Evolutionary conservation across 2,329 filamentous ascomycete species (phyloP).

Genomic region (Claviceps sp.): DNA sequence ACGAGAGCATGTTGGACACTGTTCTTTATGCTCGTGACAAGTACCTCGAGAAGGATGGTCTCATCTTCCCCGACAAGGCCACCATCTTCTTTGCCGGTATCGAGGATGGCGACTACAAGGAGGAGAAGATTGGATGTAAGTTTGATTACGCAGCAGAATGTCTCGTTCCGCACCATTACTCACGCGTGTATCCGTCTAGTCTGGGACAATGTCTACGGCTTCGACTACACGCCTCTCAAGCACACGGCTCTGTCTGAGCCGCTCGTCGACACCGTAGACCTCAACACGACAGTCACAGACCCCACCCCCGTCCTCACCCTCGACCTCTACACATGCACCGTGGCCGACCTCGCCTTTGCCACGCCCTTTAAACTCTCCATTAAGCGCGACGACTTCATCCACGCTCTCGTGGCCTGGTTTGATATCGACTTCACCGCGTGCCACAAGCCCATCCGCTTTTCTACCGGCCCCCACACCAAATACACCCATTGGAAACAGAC

Average conservation of each 20-base stretch:
- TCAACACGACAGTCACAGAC: slow-evolving; percentile 94
- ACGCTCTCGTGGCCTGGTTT: slow-evolving; percentile 96
- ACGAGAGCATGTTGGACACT: slow-evolving; percentile 98
- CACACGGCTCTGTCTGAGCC: slow-evolving; percentile 87
- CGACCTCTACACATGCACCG: slow-evolving; percentile 82
- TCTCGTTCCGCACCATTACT: neutral
- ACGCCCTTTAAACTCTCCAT: slow-evolving; percentile 62
- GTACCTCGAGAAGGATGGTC: slow-evolving; percentile 72
- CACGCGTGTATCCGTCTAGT: slow-evolving; percentile 40
- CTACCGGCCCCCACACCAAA: slow-evolving; percentile 93
- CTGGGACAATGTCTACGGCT: slow-evolving; percentile 99
- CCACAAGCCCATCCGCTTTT: slow-evolving; percentile 96
- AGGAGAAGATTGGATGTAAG: slow-evolving; percentile 98
- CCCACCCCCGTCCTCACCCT: slow-evolving; percentile 73
- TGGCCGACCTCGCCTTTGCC: slow-evolving; percentile 72
- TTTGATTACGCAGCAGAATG: slow-evolving; percentile 6
- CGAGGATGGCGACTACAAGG: slow-evolving; percentile 98
- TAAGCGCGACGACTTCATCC: slow-evolving; percentile 86
- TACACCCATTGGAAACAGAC: slow-evolving; percentile 99
- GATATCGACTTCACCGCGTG: slow-evolving; percentile 97
- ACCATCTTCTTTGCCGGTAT: slow-evolving; percentile 95
- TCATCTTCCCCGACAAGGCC: slow-evolving; percentile 98
- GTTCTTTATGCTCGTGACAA: slow-evolving; percentile 91
- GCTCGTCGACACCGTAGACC: slow-evolving; percentile 91
- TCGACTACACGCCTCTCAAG: slow-evolving; percentile 92